phyloP scores from a whole-genome alignment of 129 eudicot species.

The Lactuca sativa region DNA sequence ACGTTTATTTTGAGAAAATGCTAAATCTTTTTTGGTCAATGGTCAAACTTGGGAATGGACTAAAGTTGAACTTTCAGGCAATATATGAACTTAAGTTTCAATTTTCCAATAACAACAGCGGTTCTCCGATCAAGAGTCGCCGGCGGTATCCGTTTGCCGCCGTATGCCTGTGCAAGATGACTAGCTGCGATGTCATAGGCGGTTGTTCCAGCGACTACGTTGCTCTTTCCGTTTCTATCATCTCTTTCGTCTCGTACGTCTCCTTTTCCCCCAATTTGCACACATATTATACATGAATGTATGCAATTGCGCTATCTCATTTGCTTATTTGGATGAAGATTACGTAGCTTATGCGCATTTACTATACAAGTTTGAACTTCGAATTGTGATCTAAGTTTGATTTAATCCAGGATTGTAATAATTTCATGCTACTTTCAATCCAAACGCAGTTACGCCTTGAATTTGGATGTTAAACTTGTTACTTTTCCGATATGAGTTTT shows the following conservation, averaged over 20 bases:
- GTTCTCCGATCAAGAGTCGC: constrained; percentile 15
- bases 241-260: constrained; percentile 56
- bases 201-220: constrained; percentile 89
- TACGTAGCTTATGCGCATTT: neutral
- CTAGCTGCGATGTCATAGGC: constrained; percentile 52
- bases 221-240: constrained; percentile 53
- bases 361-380: neutral
- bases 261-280: constrained; percentile 19
- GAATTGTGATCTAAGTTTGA: constrained; percentile 15
- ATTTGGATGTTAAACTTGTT: neutral
- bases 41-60: neutral
- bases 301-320: constrained; percentile 1
- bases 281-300: constrained; percentile 5
- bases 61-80: constrained; percentile 11
- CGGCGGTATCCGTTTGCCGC: constrained; percentile 23
- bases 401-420: neutral
- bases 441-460: constrained; percentile 14
- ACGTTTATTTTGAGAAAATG: neutral
- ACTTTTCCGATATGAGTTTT: neutral
- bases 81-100: neutral
- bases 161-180: constrained; percentile 34
- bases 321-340: neutral
- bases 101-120: constrained; percentile 17
- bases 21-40: neutral
- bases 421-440: neutral